Base-by-base conservation (phyloP, 371 early-diverging fungal species). In the Mortierella sp. region DNA sequence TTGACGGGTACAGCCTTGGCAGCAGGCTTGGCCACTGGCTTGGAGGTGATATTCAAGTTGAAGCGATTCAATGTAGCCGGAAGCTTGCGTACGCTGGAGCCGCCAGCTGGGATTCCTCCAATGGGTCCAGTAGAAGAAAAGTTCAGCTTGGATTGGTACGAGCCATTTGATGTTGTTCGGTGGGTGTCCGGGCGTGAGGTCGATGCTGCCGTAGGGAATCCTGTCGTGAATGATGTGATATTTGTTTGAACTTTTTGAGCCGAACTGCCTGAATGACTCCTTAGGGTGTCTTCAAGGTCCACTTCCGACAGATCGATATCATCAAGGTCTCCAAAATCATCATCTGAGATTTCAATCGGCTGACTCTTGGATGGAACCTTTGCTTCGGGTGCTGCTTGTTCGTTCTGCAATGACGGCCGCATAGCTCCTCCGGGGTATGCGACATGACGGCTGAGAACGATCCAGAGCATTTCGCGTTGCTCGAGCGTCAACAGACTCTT, bases 241-340 rank as follows among this genome's bases (percentile, higher is more conserved):
- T n/a, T n/a, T 10, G 14, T 19, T 30, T 58, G 27, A 27, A 18
- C 43, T 10, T 56, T 18, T 28, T 42, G 41, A 13, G 1, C 31
- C 10, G 41, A 30, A 21, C 14, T 46, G 1, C 19, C 14, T 54
- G 30, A 45, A 68, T 84, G 81, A 50, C 83, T 83, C 82, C 31
- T 80, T 80, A 54, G 82, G 74, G 80, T 31, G 13, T 67, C 64
- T 9, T 64, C 69, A 58, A 61, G 61, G 39, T 74, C 76, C 27
- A 65, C 7, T 1, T 61, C 61, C 2, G 53, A 23, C 28, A 69
- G 71, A 48, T 83, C 82, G 65, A 80, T 71, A 27, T 78, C 80
- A 38, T 83, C 83, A 58, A 85, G 72, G 46, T 80, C 67, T 1
- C 46, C 78, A n/a, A 81, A 80, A 23, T 78, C 82, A 19, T 82